Percentiles rank a stretch among this genome's conserved stretches.
phyloP scores from a whole-genome alignment of 2,329 filamentous ascomycete species.

The Colletotrichum shisoi region DNA sequence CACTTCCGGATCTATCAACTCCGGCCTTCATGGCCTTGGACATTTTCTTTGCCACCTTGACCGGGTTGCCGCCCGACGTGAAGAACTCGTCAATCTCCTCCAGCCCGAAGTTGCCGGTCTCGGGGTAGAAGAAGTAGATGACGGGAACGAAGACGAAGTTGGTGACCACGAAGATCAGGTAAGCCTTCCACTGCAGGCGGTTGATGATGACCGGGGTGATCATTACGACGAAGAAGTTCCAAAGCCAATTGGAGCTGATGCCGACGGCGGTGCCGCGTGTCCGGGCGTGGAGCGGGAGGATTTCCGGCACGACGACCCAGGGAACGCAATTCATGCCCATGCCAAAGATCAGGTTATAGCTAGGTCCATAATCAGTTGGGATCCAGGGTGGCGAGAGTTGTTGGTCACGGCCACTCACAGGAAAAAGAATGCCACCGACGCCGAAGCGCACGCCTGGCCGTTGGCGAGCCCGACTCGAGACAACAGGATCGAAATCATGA shows the following conservation, averaged over 20 bases:
- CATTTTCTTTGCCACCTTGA: conserved; percentile 35
- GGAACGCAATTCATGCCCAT: conserved; percentile 47
- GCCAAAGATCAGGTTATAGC: conserved; percentile 46
- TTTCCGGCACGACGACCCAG: conserved; percentile 51
- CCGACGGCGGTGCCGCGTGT: conserved; percentile 48
- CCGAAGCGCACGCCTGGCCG: conserved; percentile 40
- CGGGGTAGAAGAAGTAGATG: conserved; percentile 59
- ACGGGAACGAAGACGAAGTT: conserved; percentile 56
- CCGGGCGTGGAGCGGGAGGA: conserved; percentile 47
- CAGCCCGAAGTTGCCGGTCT: conserved; percentile 58
- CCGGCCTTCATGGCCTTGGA: conserved; percentile 25
- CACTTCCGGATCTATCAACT: not conserved
- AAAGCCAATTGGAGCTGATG: conserved; percentile 50
- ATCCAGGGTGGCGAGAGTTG: too few relatives aligned
- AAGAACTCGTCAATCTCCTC: conserved; percentile 63
- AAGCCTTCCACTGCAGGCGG: conserved; percentile 59
- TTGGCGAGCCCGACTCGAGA: conserved; percentile 38
- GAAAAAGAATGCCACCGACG: conserved; percentile 51
- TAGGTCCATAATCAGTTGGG: not conserved
- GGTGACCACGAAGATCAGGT: conserved; percentile 61
- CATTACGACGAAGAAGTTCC: conserved; percentile 55
- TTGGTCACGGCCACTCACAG: conserved; percentile 38
- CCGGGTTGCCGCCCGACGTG: conserved; percentile 38
- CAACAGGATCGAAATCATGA: conserved; percentile 50
- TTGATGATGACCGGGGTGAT: conserved; percentile 60